Evolutionary conservation across 306 rosid species (phyloP).

Genomic region (Cicer chorassanicum): DNA sequence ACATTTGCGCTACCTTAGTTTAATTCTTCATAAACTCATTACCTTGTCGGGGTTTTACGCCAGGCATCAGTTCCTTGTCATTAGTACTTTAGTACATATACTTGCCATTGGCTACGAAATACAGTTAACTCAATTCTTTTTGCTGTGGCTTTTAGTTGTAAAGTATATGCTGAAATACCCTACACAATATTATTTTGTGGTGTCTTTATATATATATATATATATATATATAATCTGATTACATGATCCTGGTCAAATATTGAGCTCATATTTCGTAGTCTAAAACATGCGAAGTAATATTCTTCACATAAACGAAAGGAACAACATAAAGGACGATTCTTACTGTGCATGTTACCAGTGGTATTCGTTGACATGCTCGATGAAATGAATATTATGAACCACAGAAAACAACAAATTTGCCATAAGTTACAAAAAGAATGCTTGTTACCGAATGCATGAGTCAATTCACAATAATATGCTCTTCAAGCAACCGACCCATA

Average conservation of each 20-base stretch:
- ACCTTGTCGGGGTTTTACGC: no score
- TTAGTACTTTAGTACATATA: no score
- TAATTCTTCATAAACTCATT: no score
- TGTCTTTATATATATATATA: no score
- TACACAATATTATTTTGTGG: no score
- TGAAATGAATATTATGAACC: slow-evolving; percentile 39
- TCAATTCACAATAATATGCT: slow-evolving; percentile 46
- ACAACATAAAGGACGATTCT: background rate
- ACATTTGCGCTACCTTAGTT: no score
- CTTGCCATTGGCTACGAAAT: no score
- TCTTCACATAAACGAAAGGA: background rate
- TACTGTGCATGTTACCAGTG: slow-evolving; percentile 48
- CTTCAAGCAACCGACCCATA: slow-evolving; percentile 51
- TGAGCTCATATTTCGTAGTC: background rate
- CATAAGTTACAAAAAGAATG: slow-evolving; percentile 72
- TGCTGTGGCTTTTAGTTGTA: no score
- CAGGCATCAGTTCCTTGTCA: no score
- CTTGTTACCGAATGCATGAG: slow-evolving; percentile 53
- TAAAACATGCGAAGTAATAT: slow-evolving; percentile 11
- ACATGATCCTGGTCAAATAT: background rate
- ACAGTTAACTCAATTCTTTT: no score
- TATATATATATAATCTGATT: no score
- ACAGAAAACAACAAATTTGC: slow-evolving; percentile 42
- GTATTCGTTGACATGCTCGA: slow-evolving; percentile 46
- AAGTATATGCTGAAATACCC: no score